A percentile compares a stretch with the other conserved stretches of the same genome.
Evolutionary conservation across 495 filamentous ascomycete genomes (phyloP).

Genomic region (Amphirosellinia nigrospora): DNA sequence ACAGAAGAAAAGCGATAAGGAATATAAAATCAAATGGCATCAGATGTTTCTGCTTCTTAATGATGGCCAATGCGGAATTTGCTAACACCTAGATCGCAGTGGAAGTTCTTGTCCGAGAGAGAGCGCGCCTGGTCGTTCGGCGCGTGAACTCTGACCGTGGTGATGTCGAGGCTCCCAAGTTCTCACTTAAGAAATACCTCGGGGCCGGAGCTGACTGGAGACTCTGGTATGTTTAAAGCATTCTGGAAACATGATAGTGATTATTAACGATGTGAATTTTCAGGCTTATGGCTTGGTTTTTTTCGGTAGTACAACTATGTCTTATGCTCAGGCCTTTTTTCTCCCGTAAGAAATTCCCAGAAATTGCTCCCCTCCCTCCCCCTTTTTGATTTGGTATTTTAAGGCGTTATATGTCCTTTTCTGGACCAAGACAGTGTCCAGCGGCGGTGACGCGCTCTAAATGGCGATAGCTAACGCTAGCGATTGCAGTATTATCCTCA

Average conservation of each 20-base stretch:
- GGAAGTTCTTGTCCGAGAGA: constrained; percentile 56
- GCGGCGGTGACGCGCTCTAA: neutral
- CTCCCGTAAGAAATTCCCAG: constrained; percentile 34
- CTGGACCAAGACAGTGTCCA: neutral
- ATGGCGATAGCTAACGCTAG: neutral
- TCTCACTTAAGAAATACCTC: constrained; percentile 56
- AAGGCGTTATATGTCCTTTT: neutral
- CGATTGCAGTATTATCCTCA: neutral
- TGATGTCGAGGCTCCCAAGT: constrained; percentile 57
- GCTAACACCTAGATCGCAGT: constrained; percentile 27
- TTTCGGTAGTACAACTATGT: constrained; percentile 60
- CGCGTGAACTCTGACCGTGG: constrained; percentile 63
- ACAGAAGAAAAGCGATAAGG: neutral
- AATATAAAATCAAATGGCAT: neutral
- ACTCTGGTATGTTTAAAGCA: constrained; percentile 54
- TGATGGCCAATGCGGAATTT: neutral
- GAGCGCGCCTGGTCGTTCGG: constrained; percentile 60
- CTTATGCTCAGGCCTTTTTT: constrained; percentile 69
- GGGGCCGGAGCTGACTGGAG: constrained; percentile 55
- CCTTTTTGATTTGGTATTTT: neutral
- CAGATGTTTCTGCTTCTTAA: no score
- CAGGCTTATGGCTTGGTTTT: constrained; percentile 58
- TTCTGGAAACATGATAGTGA: constrained; percentile 41
- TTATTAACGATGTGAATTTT: neutral
- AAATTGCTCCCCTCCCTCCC: no score